A percentile compares a stretch with the other conserved stretches of the same genome.
Evolutionary conservation across 1,139 yeast genomes (phyloP).

Genomic region (Pneumocystis canis): DNA sequence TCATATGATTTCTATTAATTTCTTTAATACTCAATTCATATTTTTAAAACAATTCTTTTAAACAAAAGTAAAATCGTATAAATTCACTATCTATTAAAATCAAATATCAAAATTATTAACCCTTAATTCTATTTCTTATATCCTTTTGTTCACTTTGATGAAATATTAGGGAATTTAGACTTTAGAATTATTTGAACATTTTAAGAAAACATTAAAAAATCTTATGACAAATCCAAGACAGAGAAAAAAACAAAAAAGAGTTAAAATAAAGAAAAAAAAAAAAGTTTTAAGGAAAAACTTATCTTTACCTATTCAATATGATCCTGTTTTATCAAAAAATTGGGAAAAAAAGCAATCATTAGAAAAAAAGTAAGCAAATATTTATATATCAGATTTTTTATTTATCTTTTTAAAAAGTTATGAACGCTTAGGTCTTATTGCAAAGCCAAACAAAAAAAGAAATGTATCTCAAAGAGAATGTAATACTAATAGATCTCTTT

Average conservation of each 20-base stretch:
- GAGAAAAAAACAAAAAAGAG: neutral
- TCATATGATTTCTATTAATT: too few relatives aligned
- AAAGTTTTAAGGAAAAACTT: neutral
- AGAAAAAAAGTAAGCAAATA: neutral
- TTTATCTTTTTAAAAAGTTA: neutral
- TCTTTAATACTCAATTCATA: too few relatives aligned
- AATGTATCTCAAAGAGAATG: neutral
- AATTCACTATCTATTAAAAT: too few relatives aligned
- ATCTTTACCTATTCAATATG: neutral
- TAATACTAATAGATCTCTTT: neutral
- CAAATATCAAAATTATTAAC: too few relatives aligned
- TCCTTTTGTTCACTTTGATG: too few relatives aligned
- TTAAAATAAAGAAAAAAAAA: neutral
- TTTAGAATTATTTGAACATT: too few relatives aligned
- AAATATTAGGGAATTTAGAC: too few relatives aligned
- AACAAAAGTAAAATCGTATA: too few relatives aligned
- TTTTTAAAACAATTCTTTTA: too few relatives aligned
- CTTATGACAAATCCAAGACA: neutral
- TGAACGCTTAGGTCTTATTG: neutral
- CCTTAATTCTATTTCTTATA: too few relatives aligned
- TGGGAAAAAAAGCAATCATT: neutral
- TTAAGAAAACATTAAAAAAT: neutral
- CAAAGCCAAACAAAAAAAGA: neutral
- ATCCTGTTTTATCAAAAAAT: neutral
- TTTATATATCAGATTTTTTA: neutral